Evolutionary conservation across 2,329 filamentous ascomycete genomes (phyloP), one percentile per base, ranked within the genome.

Genomic region (Chrysoporthe cubensis): DNA sequence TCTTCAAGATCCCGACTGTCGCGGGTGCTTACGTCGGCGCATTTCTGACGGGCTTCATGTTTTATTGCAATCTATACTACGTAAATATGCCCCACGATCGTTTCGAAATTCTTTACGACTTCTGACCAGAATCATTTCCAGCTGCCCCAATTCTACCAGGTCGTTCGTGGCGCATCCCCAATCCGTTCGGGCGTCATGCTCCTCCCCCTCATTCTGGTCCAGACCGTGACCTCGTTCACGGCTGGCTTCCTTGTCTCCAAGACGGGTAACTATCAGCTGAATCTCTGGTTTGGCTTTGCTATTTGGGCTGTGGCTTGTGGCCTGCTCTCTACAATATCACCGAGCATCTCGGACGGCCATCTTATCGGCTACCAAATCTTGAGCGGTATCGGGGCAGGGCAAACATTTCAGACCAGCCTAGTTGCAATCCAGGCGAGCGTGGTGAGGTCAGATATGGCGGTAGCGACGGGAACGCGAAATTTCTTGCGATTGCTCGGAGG

Each of bases 11-110:
- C 5, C 32, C 32, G 26, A 70, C 66, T 16, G 68, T 70, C 3
- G 56, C 62, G 1, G 70, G 67, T 7, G 62, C 60, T 0, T 59
- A 63, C 9, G 46, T 69, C 18, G 66, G 64, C 13, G 57, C 65
- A 16, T 72, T 72, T 52, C 66, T 71, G 43, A 70, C 68, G 0
- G 71, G 71, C 5, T 72, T 70, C 37, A 65, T 65, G n/a, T 69
- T 70, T 21, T 71, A 70, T 52, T 54, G 42, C 18, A 70, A 71
- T 18, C 56, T 72, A 1, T 72, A 69, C 42, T 71, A 72, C 26
- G 65, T 69, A 34, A 44, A 59, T 64, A 58, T 14, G 5, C 16
- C 32, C 16, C 32, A 7, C 5, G 14, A n/a, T 8, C 16, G 7
- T 11, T 13, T 16, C 14, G 32, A 58, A 14, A 18, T 18, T 21